Base-by-base conservation (phyloP, 1,284 basidiomycete genomes). In the Papiliotrema flavescens region DNA sequence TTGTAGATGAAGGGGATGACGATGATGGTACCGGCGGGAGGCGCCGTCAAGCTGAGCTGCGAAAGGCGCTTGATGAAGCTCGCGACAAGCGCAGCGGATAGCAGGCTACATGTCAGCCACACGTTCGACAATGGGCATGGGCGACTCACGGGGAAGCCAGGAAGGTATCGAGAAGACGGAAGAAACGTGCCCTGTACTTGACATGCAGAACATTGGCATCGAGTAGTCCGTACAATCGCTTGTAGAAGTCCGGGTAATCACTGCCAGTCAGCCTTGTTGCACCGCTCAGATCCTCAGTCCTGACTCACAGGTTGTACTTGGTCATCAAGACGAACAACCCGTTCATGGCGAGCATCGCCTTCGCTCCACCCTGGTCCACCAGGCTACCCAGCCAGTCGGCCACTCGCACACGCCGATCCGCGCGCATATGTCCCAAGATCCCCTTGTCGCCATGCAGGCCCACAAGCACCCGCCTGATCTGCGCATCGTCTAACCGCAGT, bases 201-300 rank as follows among this genome's bases (percentile, higher is more conserved):
- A 90, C 83, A 70, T 98, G 95, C 22, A 99, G 82, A 2, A 97
- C 83, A 26, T 92, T 84, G 17, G 85, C 80, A 69, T 92, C 88
- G 13, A 98, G 81, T 69, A 98, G 89, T 1, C 84, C 83, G 67
- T 98, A 98, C 2, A 99, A 81, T n/a, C 88, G 84, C 3, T 86
- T 88, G 79, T 97, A 99, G 78, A 99, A 98, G 9, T 85, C 86
- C 3, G 96, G 95, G 69, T 96, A 98, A 71, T 98, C 94, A 32
- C 91, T 93, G 47, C n/a, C 35, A 36, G 35, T 37, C 46, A 49
- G 37, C 50, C 3, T 17, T 41, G 13, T 9, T 37, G 23, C 15
- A 23, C 14, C n/a, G 23, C 24, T 41, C 14, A 9, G 22, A n/a
- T 9, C 15, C 9, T 9, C 37, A 3, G 57, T 47, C 19, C 4